Conservation (phyloP, 1,139 yeast species). For the Suhomyces anneliseae region DNA sequence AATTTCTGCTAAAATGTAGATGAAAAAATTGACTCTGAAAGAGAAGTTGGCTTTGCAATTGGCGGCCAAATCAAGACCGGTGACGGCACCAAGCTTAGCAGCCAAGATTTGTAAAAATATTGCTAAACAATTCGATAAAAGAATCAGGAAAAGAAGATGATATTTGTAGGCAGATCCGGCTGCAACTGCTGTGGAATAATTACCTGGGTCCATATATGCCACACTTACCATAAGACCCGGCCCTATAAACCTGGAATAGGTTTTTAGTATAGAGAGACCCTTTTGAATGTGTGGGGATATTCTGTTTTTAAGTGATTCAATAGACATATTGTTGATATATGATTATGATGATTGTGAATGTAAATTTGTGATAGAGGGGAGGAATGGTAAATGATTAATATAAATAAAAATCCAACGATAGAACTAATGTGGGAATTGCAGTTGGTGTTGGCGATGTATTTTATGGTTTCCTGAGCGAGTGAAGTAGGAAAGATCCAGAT, state of each 20-base stretch:
- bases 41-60: conserved; percentile 80
- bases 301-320: neutral
- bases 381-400: too few species aligned
- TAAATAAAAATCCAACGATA: too few species aligned
- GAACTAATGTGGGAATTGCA: too few species aligned
- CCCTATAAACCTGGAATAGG: conserved; percentile 72
- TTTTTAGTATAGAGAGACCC: conserved; percentile 25
- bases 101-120: conserved; percentile 81
- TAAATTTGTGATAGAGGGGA: too few species aligned
- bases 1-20: conserved; percentile 67
- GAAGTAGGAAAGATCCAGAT: too few species aligned
- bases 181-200: conserved; percentile 91
- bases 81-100: conserved; percentile 82
- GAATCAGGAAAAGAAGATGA: conserved; percentile 74
- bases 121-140: conserved; percentile 84
- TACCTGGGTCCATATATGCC: conserved; percentile 98
- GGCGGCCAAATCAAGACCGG: conserved; percentile 77
- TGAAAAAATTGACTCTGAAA: conserved; percentile 51
- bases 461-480: too few species aligned
- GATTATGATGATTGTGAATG: neutral
- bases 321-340: neutral
- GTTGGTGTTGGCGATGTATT: too few species aligned
- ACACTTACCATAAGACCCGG: conserved; percentile 95
- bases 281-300: neutral
- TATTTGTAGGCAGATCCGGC: conserved; percentile 89